Evolutionary conservation across 2,329 filamentous ascomycete species (phyloP).

Genomic region (Paecilomyces dactylethromorphus): DNA sequence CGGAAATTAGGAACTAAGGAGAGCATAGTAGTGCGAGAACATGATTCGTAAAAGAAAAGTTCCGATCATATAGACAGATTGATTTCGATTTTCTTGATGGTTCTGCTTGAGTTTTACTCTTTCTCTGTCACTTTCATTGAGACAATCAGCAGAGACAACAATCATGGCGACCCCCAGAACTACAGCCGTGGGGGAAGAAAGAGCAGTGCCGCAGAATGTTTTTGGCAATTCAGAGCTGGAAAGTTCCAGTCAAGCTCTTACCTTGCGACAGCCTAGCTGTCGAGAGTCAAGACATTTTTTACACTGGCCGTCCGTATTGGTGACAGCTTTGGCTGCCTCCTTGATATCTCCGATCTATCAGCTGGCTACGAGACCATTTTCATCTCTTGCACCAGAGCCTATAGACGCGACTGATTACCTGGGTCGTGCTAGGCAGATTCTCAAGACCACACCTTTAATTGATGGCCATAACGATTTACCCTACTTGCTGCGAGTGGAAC

Average conservation of each 20-base stretch:
- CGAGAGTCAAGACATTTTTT: neutral
- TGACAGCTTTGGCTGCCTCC: neutral
- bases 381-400: neutral
- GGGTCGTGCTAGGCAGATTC: constrained; percentile 7
- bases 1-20: no score
- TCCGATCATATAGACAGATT: no score
- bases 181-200: no score
- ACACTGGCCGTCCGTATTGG: neutral
- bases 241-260: neutral
- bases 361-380: neutral
- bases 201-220: no score
- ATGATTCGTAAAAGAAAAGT: no score
- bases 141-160: no score
- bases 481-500: constrained; percentile 17
- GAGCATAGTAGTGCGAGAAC: no score
- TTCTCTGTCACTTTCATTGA: no score
- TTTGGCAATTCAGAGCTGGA: no score
- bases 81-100: no score
- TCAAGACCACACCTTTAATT: constrained; percentile 19
- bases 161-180: no score
- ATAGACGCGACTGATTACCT: neutral
- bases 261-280: neutral
- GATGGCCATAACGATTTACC: constrained; percentile 30
- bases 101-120: no score
- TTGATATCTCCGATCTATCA: neutral